Evolutionary conservation across 2,329 filamentous ascomycete genomes (phyloP).

Genomic region (Trichoderma atrobrunneum): DNA sequence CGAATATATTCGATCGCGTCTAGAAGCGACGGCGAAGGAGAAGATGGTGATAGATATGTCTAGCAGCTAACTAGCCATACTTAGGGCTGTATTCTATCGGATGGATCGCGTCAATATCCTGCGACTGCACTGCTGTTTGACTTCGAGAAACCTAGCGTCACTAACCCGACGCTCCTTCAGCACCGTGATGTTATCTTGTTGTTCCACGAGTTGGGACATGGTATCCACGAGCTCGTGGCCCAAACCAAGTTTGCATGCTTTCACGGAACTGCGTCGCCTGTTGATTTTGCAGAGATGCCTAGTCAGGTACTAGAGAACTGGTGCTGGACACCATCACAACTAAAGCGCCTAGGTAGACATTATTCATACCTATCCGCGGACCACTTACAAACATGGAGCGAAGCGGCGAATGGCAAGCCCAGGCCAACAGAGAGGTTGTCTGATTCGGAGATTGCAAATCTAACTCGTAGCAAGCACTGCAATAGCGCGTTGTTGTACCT

Average conservation of each 20-base stretch:
- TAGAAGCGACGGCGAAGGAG: not conserved
- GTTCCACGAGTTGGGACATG: constrained; percentile 53
- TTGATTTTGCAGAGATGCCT: constrained; percentile 19
- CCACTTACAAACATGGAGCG: not conserved
- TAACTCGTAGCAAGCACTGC: not conserved
- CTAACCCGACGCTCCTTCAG: constrained; percentile 50
- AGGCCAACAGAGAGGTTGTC: not conserved
- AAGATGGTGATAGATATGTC: not conserved
- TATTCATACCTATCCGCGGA: not conserved
- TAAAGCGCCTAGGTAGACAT: not conserved
- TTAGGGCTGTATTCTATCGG: constrained; percentile 45
- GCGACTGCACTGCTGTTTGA: constrained; percentile 55
- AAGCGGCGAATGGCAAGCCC: not conserved
- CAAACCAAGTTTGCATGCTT: constrained; percentile 46
- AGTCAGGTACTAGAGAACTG: constrained; percentile 12
- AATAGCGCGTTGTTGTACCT: not conserved
- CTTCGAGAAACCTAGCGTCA: constrained; percentile 44
- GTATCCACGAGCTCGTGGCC: constrained; percentile 52
- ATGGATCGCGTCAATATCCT: constrained; percentile 48
- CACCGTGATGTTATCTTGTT: constrained; percentile 41
- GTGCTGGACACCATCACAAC: constrained; percentile 3
- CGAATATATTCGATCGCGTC: not conserved
- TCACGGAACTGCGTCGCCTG: constrained; percentile 1
- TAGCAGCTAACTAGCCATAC: not conserved
- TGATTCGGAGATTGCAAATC: not conserved